A percentile compares a stretch with the other conserved stretches of the same genome.
These are phyloP conservation scores for Fraxinus nigra DNA, from an alignment of 305 asterid species.

Conservation along the genomic window DNA sequence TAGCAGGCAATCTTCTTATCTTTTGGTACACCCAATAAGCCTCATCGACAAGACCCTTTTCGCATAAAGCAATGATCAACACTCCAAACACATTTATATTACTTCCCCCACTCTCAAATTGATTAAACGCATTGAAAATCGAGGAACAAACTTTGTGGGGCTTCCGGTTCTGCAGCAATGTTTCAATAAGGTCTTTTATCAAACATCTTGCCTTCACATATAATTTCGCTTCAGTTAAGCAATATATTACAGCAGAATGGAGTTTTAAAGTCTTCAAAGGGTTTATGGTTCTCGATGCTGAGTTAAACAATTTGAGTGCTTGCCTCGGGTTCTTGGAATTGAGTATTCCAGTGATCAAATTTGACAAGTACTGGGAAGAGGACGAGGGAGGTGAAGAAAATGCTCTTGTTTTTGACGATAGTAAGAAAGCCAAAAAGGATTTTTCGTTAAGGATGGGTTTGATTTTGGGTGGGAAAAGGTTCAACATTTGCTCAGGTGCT, in stretches of 20 bases:
- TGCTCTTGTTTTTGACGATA: slow-evolving; percentile 25
- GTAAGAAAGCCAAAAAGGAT: slow-evolving; percentile 22
- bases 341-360: slow-evolving; percentile 49
- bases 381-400: slow-evolving; percentile 28
- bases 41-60: slow-evolving; percentile 62
- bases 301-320: slow-evolving; percentile 53
- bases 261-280: slow-evolving; percentile 48
- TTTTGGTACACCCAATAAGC: slow-evolving; percentile 68
- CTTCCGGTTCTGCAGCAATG: slow-evolving; percentile 39
- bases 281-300: slow-evolving; percentile 39
- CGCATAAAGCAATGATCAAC: slow-evolving; percentile 62
- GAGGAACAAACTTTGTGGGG: slow-evolving; percentile 52
- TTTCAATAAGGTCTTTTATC: slow-evolving; percentile 66
- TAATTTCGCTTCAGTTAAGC: slow-evolving; percentile 34
- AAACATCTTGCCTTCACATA: slow-evolving; percentile 73
- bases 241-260: slow-evolving; percentile 49
- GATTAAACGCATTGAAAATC: slow-evolving; percentile 49
- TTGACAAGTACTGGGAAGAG: slow-evolving; percentile 39
- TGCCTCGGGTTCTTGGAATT: slow-evolving; percentile 45
- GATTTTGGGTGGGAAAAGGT: slow-evolving; percentile 39
- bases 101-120: slow-evolving; percentile 25
- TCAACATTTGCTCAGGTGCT: slow-evolving; percentile 41
- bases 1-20: slow-evolving; percentile 49
- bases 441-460: slow-evolving; percentile 19
- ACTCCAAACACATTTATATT: slow-evolving; percentile 48